A percentile compares a stretch with the other conserved stretches of the same genome.
phyloP scores from a whole-genome alignment of 805 yeast genomes.

The Pichia phayaonensis region DNA sequence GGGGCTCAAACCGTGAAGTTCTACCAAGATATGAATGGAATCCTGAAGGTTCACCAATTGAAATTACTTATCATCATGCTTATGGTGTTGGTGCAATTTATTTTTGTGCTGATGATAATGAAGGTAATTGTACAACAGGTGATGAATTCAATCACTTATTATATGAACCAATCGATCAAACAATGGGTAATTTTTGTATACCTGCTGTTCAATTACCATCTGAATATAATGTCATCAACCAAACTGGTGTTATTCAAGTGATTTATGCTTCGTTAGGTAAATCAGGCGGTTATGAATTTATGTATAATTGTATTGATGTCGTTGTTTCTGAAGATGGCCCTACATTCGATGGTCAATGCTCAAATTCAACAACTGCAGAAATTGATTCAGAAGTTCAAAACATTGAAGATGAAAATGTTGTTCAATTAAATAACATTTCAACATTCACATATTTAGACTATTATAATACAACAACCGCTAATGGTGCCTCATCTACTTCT shows the following conservation, averaged over 20 bases:
- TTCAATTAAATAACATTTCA: neutral
- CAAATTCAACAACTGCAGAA: conserved; percentile 16
- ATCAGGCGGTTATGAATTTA: conserved; percentile 16
- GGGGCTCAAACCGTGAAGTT: conserved; percentile 23
- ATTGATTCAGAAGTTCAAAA: neutral
- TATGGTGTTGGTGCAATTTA: conserved; percentile 22
- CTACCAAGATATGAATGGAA: conserved; percentile 25
- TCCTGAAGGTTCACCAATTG: conserved; percentile 27
- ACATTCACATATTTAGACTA: neutral
- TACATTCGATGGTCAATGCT: conserved; percentile 22
- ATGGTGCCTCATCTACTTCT: neutral
- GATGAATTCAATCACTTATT: conserved; percentile 20
- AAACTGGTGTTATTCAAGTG: conserved; percentile 26
- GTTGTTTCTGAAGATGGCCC: conserved; percentile 22
- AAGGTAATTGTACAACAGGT: conserved; percentile 15
- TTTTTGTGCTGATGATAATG: conserved; percentile 20
- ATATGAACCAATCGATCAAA: conserved; percentile 20
- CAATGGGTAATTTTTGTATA: conserved; percentile 24
- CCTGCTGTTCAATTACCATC: conserved; percentile 22
- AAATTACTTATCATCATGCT: conserved; percentile 17
- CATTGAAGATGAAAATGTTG: neutral
- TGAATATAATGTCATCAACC: conserved; percentile 15
- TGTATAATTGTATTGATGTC: conserved; percentile 27
- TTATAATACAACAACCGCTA: neutral
- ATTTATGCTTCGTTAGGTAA: conserved; percentile 15